These are phyloP conservation scores for Aspergillus sp. DNA, from an alignment of 2,329 filamentous ascomycete species.

Conservation along the genomic window DNA sequence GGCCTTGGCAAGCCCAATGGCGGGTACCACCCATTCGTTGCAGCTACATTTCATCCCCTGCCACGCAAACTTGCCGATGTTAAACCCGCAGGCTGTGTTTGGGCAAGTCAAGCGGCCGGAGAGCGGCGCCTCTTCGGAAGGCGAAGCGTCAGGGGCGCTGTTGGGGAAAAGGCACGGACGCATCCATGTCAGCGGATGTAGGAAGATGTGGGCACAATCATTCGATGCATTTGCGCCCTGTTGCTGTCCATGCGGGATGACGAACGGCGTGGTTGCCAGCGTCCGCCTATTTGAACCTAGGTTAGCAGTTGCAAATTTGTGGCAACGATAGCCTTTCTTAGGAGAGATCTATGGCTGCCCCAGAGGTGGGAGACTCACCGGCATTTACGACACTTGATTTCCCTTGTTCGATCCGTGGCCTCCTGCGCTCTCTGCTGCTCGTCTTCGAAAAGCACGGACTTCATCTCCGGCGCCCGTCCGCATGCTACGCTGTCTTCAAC, in stretches of 20 bases:
- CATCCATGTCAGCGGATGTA: conserved; percentile 97
- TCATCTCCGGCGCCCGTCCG: conserved; percentile 73
- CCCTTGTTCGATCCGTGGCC: conserved; percentile 35
- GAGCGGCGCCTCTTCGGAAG: conserved; percentile 68
- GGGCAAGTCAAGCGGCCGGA: conserved; percentile 86
- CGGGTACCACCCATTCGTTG: conserved; percentile 84
- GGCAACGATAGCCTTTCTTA: background rate
- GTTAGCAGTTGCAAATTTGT: conserved; percentile 1
- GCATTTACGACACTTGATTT: conserved; percentile 89
- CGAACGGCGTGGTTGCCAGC: conserved; percentile 65
- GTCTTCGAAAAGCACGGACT: conserved; percentile 72
- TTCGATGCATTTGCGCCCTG: conserved; percentile 22
- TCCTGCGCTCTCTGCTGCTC: conserved; percentile 41
- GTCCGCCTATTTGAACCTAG: conserved; percentile 47
- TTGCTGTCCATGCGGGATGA: conserved; percentile 60
- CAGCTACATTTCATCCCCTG: conserved; percentile 93
- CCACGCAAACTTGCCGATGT: conserved; percentile 93
- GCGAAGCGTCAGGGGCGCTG: conserved; percentile 11
- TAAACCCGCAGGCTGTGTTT: conserved; percentile 71
- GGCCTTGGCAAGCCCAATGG: conserved; percentile 79
- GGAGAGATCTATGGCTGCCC: conserved; percentile 3
- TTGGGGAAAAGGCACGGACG: conserved; percentile 64
- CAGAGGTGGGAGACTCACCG: conserved; percentile 53
- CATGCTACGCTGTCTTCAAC: conserved; percentile 68
- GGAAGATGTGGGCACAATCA: conserved; percentile 79